These are phyloP conservation scores for Talaromyces rugulosus DNA, from an alignment of 2,329 filamentous ascomycete species.

Conservation along the genomic window DNA sequence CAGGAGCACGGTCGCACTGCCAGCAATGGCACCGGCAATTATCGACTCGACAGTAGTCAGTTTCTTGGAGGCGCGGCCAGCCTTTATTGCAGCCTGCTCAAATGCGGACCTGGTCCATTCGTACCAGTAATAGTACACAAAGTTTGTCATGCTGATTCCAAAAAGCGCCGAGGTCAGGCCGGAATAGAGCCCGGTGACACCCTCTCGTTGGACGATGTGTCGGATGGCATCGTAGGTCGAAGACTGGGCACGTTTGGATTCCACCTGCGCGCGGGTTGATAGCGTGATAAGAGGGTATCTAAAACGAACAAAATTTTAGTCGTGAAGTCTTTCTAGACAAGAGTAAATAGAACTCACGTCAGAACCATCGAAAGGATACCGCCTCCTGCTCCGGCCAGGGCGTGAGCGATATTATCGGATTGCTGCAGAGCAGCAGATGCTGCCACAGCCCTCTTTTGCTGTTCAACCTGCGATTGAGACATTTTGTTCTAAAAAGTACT, in stretches of 20 bases:
- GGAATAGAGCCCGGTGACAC: conserved; percentile 81
- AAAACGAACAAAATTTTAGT: neutral
- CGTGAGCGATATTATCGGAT: conserved; percentile 95
- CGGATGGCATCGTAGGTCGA: conserved; percentile 78
- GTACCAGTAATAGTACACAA: conserved; percentile 99
- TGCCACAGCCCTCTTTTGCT: conserved; percentile 34
- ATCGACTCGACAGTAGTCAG: conserved; percentile 91
- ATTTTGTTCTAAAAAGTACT: conserved; percentile 22
- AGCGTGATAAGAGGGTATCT: conserved; percentile 96
- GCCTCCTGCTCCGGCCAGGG: conserved; percentile 85
- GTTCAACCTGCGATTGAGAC: conserved; percentile 37
- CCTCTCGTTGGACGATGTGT: conserved; percentile 87
- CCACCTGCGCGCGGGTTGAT: conserved; percentile 94
- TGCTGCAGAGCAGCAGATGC: conserved; percentile 68
- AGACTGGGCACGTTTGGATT: conserved; percentile 86
- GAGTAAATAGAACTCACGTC: conserved; percentile 54
- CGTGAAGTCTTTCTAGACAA: neutral
- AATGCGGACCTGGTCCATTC: conserved; percentile 92
- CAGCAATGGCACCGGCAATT: conserved; percentile 89
- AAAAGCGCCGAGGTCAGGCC: conserved; percentile 92
- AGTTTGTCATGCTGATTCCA: conserved; percentile 97
- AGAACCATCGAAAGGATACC: conserved; percentile 93
- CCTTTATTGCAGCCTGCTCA: conserved; percentile 65
- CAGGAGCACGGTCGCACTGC: conserved; percentile 87
- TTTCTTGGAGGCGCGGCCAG: conserved; percentile 71